Conservation (phyloP, 1,284 basidiomycete species). For the Mycena citricolor region DNA sequence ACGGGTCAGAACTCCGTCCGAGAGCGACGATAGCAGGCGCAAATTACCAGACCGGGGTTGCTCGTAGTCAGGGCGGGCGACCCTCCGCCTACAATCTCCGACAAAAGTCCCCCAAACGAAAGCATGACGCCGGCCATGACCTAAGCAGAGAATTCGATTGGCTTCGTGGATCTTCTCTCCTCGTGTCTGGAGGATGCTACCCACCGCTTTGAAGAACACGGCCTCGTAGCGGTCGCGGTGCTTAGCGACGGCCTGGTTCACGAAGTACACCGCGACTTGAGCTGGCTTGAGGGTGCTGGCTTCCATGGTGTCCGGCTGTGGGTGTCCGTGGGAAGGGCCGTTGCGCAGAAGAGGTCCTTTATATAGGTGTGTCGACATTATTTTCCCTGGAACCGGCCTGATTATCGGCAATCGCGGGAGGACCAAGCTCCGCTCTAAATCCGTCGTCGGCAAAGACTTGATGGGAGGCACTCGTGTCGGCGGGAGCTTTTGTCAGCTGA, state of each 20-base stretch:
- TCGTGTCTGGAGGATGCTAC: no score
- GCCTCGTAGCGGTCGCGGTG: conserved; percentile 61
- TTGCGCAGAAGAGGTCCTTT: background rate
- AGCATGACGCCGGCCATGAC: conserved; percentile 68
- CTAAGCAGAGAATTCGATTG: conserved; percentile 32
- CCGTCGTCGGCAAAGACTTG: no score
- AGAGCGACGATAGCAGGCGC: no score
- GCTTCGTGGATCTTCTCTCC: background rate
- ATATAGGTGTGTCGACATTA: background rate
- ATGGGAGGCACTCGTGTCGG: no score
- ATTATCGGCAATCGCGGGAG: no score
- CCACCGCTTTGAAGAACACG: conserved; percentile 66
- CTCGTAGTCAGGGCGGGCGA: conserved; percentile 46
- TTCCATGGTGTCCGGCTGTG: conserved; percentile 23
- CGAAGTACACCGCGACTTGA: conserved; percentile 57
- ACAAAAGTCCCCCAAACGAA: conserved; percentile 70
- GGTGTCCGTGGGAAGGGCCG: background rate
- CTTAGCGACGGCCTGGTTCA: conserved; percentile 58
- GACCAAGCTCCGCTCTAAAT: no score
- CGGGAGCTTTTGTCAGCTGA: no score
- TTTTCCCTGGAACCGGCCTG: background rate
- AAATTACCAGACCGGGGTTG: conserved; percentile 68
- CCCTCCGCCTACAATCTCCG: conserved; percentile 60
- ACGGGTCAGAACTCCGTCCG: no score
- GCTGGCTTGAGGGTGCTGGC: conserved; percentile 60